These are phyloP conservation scores for Aegilops speltoides DNA, from an alignment of 176 grass and related monocot species.

Conservation along the genomic window DNA sequence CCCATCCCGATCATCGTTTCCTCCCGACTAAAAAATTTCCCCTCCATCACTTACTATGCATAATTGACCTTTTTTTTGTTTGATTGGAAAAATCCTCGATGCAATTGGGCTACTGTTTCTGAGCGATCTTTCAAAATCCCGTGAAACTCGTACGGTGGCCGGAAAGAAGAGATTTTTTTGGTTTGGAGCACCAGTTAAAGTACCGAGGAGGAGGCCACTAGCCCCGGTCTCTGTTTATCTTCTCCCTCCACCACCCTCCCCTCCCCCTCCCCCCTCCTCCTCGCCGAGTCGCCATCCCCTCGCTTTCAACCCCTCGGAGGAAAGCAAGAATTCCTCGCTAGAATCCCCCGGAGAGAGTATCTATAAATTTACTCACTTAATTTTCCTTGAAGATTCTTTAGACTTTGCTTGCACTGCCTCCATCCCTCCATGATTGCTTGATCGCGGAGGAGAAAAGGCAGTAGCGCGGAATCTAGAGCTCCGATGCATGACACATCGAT, in stretches of 20 bases:
- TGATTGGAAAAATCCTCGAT: background rate
- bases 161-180: background rate
- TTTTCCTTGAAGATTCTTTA: constrained; percentile 5
- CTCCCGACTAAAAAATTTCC: constrained; percentile 1
- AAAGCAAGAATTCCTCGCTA: too few relatives aligned
- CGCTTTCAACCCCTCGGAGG: too few relatives aligned
- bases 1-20: background rate
- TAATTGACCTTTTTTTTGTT: background rate
- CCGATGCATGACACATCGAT: constrained; percentile 17
- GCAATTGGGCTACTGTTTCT: background rate
- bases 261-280: background rate
- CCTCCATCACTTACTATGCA: constrained; percentile 9
- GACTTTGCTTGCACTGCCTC: constrained; percentile 4
- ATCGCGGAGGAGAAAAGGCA: constrained; percentile 19
- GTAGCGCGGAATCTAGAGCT: constrained; percentile 31
- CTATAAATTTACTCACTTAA: background rate
- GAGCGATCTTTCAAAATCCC: background rate
- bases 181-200: constrained; percentile 37
- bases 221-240: constrained; percentile 13
- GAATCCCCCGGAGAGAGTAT: too few relatives aligned
- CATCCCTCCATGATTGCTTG: constrained; percentile 11
- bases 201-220: constrained; percentile 24
- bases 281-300: too few relatives aligned
- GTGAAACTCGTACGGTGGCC: background rate
- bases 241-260: background rate